A percentile compares a stretch with the other conserved stretches of the same genome.
These are phyloP conservation scores for Haplographium delicatum DNA, from an alignment of 495 filamentous ascomycete species.

Conservation along the genomic window DNA sequence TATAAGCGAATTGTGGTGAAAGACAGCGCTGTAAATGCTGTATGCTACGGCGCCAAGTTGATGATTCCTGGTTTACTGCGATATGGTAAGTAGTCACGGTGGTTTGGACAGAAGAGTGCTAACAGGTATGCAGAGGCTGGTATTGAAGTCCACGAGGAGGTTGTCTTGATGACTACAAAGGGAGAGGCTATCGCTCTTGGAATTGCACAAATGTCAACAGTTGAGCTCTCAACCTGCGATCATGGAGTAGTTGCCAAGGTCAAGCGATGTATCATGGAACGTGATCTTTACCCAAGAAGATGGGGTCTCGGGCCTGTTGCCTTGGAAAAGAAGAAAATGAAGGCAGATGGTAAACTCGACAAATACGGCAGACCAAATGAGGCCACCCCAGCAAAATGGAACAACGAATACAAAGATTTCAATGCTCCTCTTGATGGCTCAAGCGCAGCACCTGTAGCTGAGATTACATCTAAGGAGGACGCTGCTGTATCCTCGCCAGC, in stretches of 20 bases:
- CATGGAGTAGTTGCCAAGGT: conserved; percentile 97
- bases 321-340: conserved; percentile 97
- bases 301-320: conserved; percentile 94
- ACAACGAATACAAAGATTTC: conserved; percentile 82
- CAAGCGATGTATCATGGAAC: conserved; percentile 98
- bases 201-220: conserved; percentile 92
- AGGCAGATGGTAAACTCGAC: conserved; percentile 94
- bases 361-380: conserved; percentile 94
- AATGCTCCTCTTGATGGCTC: conserved; percentile 36
- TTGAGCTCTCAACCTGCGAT: conserved; percentile 85
- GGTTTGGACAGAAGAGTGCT: conserved; percentile 15
- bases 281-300: conserved; percentile 87
- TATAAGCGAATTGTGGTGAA: conserved; percentile 98
- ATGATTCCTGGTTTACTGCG: conserved; percentile 94
- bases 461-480: conserved; percentile 31
- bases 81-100: conserved; percentile 46
- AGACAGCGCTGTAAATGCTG: conserved; percentile 86
- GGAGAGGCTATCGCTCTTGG: conserved; percentile 95
- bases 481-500: conserved; percentile 32
- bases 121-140: conserved; percentile 54
- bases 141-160: conserved; percentile 85
- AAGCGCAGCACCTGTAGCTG: conserved; percentile 34
- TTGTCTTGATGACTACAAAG: conserved; percentile 97
- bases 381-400: conserved; percentile 87
- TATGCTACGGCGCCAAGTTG: conserved; percentile 96